A percentile compares a stretch with the other conserved stretches of the same genome.
Conservation (phyloP, 1,284 basidiomycete genomes). For the Austropuccinia psidii region DNA sequence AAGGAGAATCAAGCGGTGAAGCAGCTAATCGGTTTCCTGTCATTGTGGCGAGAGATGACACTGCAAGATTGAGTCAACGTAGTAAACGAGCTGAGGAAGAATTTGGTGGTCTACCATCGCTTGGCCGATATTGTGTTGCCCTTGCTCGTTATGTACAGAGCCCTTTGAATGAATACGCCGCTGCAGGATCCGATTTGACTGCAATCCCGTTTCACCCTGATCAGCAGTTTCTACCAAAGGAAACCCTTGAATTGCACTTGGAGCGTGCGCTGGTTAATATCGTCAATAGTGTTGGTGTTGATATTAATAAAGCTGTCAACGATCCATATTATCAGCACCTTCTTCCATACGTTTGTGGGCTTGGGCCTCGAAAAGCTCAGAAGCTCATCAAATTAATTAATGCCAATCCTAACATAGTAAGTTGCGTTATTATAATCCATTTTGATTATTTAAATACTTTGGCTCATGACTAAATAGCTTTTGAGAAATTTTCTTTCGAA, state of each 20-base stretch:
- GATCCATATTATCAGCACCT: slow-evolving; percentile 80
- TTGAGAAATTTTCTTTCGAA: slow-evolving; percentile 37
- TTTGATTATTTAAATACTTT: slow-evolving; percentile 5
- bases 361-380: slow-evolving; percentile 91
- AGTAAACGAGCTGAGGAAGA: slow-evolving; percentile 78
- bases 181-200: slow-evolving; percentile 68
- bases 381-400: slow-evolving; percentile 73
- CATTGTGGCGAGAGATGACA: slow-evolving; percentile 79
- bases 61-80: slow-evolving; percentile 88
- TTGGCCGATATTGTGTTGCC: slow-evolving; percentile 89
- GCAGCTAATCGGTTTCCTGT: slow-evolving; percentile 55
- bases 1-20: slow-evolving; percentile 6
- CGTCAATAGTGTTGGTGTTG: slow-evolving; percentile 85
- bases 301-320: slow-evolving; percentile 83
- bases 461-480: neutral
- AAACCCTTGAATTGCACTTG: slow-evolving; percentile 71
- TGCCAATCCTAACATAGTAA: slow-evolving; percentile 54
- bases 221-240: slow-evolving; percentile 69
- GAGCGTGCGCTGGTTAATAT: slow-evolving; percentile 83
- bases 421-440: slow-evolving; percentile 28
- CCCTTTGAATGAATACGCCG: slow-evolving; percentile 86
- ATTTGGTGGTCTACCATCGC: slow-evolving; percentile 68
- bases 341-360: slow-evolving; percentile 81
- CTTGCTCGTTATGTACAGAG: slow-evolving; percentile 88
- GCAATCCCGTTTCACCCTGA: slow-evolving; percentile 74